Percentiles rank a stretch among this genome's conserved stretches.
Evolutionary conservation across 1,284 basidiomycete species (phyloP).

Genomic region (Sparassis latifolia): DNA sequence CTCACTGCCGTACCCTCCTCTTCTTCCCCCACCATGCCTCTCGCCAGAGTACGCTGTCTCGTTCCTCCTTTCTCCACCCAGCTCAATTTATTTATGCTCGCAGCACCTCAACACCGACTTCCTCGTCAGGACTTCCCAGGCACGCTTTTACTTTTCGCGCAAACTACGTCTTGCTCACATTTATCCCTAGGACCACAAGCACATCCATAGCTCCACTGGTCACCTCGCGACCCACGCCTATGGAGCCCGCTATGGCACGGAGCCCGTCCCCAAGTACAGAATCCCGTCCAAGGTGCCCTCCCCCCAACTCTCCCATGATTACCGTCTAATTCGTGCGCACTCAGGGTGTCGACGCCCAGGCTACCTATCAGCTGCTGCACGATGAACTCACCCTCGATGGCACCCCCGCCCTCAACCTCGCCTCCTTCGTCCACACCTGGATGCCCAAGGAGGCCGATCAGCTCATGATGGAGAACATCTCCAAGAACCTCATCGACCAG

Average conservation of each 20-base stretch:
- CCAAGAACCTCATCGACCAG: constrained; percentile 86
- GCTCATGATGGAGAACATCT: constrained; percentile 79
- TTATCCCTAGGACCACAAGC: constrained; percentile 24
- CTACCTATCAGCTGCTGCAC: constrained; percentile 78
- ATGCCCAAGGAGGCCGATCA: constrained; percentile 60
- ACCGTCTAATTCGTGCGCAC: not conserved
- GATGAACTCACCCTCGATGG: constrained; percentile 83
- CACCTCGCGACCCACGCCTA: constrained; percentile 40
- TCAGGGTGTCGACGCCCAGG: constrained; percentile 49
- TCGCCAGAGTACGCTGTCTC: constrained; percentile 38
- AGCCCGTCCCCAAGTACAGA: constrained; percentile 60
- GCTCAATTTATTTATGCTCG: constrained; percentile 1
- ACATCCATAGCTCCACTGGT: constrained; percentile 32
- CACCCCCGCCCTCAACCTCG: constrained; percentile 75
- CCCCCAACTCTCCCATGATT: not conserved
- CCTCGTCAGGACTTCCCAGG: constrained; percentile 51
- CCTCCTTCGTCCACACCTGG: constrained; percentile 64
- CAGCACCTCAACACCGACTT: constrained; percentile 62
- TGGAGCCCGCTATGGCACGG: constrained; percentile 58
- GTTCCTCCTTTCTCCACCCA: not conserved
- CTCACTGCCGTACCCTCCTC: not conserved
- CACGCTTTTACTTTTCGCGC: constrained; percentile 16
- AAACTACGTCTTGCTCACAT: not conserved
- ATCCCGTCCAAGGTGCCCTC: constrained; percentile 48
- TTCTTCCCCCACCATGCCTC: constrained; percentile 32